Percentiles rank a stretch among this genome's conserved stretches.
phyloP scores from a whole-genome alignment of 768 basidiomycete genomes.

The Podaxis rugospora region DNA sequence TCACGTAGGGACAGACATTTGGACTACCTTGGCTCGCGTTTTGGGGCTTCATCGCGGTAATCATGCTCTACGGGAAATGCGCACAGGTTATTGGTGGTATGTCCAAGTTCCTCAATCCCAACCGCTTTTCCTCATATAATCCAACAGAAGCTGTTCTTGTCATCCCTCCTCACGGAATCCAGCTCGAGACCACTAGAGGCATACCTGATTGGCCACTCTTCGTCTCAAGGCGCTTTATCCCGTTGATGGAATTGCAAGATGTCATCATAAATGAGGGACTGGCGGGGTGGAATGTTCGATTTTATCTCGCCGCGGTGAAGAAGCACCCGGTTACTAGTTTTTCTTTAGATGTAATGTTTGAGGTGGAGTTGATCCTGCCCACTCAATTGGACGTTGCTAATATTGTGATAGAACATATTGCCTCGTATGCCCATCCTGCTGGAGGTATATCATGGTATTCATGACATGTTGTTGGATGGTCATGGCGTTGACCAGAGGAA shows the following conservation, averaged over 20 bases:
- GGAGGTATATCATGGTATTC: slow-evolving; percentile 57
- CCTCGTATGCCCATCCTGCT: slow-evolving; percentile 61
- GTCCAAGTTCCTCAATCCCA: slow-evolving; percentile 11
- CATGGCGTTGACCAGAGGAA: background rate
- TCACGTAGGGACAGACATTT: background rate
- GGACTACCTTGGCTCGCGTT: background rate
- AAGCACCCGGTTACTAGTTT: slow-evolving; percentile 22
- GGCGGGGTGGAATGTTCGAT: slow-evolving; percentile 65
- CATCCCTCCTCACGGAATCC: slow-evolving; percentile 65
- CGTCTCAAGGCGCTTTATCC: slow-evolving; percentile 54
- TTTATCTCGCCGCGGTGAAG: slow-evolving; percentile 54
- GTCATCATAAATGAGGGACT: slow-evolving; percentile 74
- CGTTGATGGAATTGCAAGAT: slow-evolving; percentile 48
- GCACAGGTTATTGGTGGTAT: slow-evolving; percentile 13
- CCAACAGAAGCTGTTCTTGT: slow-evolving; percentile 64
- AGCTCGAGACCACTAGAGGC: slow-evolving; percentile 69
- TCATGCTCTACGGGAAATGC: background rate
- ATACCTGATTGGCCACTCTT: slow-evolving; percentile 34
- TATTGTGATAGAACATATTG: slow-evolving; percentile 47
- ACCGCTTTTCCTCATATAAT: background rate
- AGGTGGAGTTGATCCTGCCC: slow-evolving; percentile 36
- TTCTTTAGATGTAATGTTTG: slow-evolving; percentile 51
- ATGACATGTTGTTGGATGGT: slow-evolving; percentile 31
- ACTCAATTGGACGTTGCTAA: background rate
- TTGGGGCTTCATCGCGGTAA: background rate